Percentiles rank a stretch among this genome's conserved stretches.
These are phyloP conservation scores for Pharnaceum exiguum DNA, from an alignment of 148 eudicot genomes.

Conservation along the genomic window DNA sequence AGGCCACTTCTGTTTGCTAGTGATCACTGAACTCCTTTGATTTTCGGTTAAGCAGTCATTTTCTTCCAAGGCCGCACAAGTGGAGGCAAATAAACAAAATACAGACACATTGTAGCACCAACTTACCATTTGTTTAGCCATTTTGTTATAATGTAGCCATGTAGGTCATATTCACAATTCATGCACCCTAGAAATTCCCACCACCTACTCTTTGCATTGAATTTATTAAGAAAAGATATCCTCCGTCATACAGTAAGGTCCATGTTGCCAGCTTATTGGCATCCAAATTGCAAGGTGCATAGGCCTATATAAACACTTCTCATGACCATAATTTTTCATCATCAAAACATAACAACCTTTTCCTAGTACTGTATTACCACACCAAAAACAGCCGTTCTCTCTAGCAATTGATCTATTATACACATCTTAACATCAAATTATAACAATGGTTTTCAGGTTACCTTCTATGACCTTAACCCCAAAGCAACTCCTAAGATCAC, in stretches of 20 bases:
- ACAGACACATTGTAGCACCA: too few species aligned
- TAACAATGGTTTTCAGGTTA: slow-evolving; percentile 42
- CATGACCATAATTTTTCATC: neutral
- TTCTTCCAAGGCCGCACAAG: slow-evolving; percentile 11
- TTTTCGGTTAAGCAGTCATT: neutral
- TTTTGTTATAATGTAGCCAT: slow-evolving; percentile 16
- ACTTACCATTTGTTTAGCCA: neutral
- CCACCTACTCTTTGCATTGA: too few species aligned
- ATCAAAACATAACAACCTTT: slow-evolving; percentile 7
- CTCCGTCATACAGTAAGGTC: neutral
- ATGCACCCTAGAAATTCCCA: neutral
- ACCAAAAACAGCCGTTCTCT: neutral
- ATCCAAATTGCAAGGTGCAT: neutral
- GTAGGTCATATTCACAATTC: slow-evolving; percentile 19
- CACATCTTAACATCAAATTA: neutral
- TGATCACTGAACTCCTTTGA: slow-evolving; percentile 9
- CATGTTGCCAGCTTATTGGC: neutral
- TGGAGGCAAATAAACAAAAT: slow-evolving; percentile 5
- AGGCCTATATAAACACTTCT: slow-evolving; percentile 13
- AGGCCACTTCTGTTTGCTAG: slow-evolving; percentile 17
- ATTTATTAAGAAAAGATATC: neutral
- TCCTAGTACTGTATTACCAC: neutral
- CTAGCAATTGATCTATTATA: too few species aligned
- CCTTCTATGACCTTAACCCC: slow-evolving; percentile 26
- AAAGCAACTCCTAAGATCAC: slow-evolving; percentile 29